These are phyloP conservation scores for Haberlea rhodopensis DNA, from an alignment of 257 asterid genomes.

Conservation along the genomic window DNA sequence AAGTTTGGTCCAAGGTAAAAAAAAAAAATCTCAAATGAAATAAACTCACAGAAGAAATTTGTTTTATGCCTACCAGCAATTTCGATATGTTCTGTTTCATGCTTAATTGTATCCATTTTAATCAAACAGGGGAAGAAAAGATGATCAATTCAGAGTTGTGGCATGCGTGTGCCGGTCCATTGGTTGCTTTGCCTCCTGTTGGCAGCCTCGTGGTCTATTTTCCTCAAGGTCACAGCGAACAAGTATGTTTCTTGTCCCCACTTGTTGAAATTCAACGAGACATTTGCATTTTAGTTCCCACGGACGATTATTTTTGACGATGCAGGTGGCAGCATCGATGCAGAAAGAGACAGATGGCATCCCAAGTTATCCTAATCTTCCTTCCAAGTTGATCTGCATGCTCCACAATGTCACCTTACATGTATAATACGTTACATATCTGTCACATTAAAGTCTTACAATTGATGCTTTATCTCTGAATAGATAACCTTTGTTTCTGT, in stretches of 20 bases:
- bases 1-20: neutral
- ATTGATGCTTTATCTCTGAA: slow-evolving; percentile 3
- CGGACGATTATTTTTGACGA: neutral
- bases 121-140: slow-evolving; percentile 62
- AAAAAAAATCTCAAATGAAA: neutral
- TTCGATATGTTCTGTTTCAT: neutral
- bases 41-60: neutral
- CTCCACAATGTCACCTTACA: slow-evolving; percentile 92
- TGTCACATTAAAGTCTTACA: slow-evolving; percentile 6
- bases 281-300: slow-evolving; percentile 11
- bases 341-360: slow-evolving; percentile 79
- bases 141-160: slow-evolving; percentile 91
- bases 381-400: slow-evolving; percentile 81
- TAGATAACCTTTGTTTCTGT: slow-evolving; percentile 1
- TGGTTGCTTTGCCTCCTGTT: slow-evolving; percentile 89
- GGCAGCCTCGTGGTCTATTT: slow-evolving; percentile 94
- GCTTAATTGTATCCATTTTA: slow-evolving; percentile 5
- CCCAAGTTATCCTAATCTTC: slow-evolving; percentile 95
- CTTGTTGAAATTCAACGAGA: neutral
- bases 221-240: slow-evolving; percentile 99
- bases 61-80: neutral
- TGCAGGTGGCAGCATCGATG: slow-evolving; percentile 98
- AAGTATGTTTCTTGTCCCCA: slow-evolving; percentile 48
- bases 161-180: slow-evolving; percentile 99
- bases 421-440: slow-evolving; percentile 41